Percentiles rank a stretch among this genome's conserved stretches.
These are phyloP conservation scores for Hypoxylon sp. DNA, from an alignment of 2,329 filamentous ascomycete species.

Conservation along the genomic window DNA sequence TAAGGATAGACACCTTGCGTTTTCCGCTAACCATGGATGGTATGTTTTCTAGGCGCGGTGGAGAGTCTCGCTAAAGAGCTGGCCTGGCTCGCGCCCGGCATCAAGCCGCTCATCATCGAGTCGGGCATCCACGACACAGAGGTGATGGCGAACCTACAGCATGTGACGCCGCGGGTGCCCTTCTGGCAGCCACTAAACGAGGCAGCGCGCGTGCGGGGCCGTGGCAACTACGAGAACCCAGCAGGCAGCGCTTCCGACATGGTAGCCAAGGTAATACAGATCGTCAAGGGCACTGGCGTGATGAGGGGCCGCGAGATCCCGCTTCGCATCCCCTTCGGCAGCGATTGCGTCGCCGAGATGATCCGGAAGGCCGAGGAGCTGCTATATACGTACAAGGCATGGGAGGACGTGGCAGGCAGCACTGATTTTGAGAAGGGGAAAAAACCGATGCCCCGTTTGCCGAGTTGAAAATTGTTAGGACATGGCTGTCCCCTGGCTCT, in stretches of 20 bases:
- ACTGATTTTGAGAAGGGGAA: slow-evolving; percentile 22
- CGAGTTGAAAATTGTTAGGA: too few relatives aligned
- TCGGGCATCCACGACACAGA: slow-evolving; percentile 33
- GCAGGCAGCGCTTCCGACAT: slow-evolving; percentile 21
- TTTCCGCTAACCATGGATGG: too few relatives aligned
- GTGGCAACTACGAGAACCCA: slow-evolving; percentile 28
- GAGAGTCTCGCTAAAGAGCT: slow-evolving; percentile 36
- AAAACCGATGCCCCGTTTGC: neutral
- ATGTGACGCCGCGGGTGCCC: slow-evolving; percentile 15
- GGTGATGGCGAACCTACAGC: slow-evolving; percentile 28
- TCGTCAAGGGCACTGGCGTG: slow-evolving; percentile 28
- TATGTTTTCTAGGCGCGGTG: slow-evolving; percentile 20
- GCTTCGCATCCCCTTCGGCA: slow-evolving; percentile 29
- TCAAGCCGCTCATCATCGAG: slow-evolving; percentile 37
- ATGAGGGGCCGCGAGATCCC: slow-evolving; percentile 22
- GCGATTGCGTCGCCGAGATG: slow-evolving; percentile 25
- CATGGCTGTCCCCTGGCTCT: too few relatives aligned
- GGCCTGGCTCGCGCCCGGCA: slow-evolving; percentile 37
- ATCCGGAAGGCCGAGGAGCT: slow-evolving; percentile 15
- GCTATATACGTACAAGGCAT: slow-evolving; percentile 28
- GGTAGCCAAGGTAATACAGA: slow-evolving; percentile 29
- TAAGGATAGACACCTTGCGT: too few relatives aligned
- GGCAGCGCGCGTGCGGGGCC: slow-evolving; percentile 14
- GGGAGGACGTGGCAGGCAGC: slow-evolving; percentile 28
- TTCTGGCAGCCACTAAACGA: slow-evolving; percentile 35